Base-by-base conservation (phyloP, 139 green algal species). In the Asterochloris erici region DNA sequence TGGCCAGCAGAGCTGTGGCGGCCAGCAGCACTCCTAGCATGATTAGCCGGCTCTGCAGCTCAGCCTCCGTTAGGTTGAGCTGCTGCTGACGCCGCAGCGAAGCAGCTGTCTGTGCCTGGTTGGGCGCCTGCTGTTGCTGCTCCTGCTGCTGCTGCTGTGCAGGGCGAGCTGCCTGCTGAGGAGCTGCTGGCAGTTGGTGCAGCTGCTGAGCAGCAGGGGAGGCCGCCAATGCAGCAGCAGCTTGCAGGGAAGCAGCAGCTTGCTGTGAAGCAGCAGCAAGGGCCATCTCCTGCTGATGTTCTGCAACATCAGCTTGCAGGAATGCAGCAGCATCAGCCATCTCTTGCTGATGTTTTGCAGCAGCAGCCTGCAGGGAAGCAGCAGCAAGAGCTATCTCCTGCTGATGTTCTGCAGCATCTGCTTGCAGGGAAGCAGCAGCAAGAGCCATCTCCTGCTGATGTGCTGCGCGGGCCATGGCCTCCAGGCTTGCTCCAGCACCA, bases 11-110 rank as follows among this genome's bases (percentile, higher is more conserved):
- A 54, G 38, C 38, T 54, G 38, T 54, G 38, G 38, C 38, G 38
- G 38, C 38, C 38, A 54, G 38, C 38, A 54, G 38, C 38, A 54
- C 38, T 2, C 38, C 79, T 29, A 83, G 28, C 10, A 54, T 24
- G 66, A 83, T 14, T 68, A 83, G 79, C 29, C 69, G 79, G 16
- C 66, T n/a, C 11, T 19, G 19, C 38, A 77, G 38, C 38, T 83
- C 79, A 21, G 76, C 79, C n/a, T 29, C 71, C n/a, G 38, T 54
- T 6, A 54, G 38, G 66, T 26, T 71, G 6, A 71, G 66, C 66
- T 71, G 66, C 66, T 26, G 66, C 19, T 71, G 17, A 26, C 19
- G 66, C 66, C 17, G 21, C 66, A 26, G 66, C 38, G 6, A 23
- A 23, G 66, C 66, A 1, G 66, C 66, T 21, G 66, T 21, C 66